Evolutionary conservation across 768 basidiomycete species (phyloP).

Genomic region (Trametes cingulata): DNA sequence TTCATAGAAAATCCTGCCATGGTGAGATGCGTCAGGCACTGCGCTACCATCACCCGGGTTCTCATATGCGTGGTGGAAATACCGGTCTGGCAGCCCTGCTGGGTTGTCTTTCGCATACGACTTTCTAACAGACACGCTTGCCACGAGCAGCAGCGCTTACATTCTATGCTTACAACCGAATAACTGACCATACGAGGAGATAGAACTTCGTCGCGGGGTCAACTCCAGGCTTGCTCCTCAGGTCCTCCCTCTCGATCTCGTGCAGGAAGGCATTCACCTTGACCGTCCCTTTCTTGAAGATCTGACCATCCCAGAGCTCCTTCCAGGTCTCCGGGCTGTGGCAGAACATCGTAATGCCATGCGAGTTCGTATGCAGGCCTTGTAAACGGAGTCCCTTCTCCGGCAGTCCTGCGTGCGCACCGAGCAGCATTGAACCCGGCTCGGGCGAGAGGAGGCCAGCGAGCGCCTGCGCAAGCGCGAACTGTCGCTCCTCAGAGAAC

Average conservation of each 20-base stretch:
- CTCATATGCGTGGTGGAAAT: too few relatives aligned
- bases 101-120: too few relatives aligned
- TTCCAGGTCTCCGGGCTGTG: conserved; percentile 39
- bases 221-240: neutral
- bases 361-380: neutral
- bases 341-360: conserved; percentile 29
- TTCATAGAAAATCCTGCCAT: too few relatives aligned
- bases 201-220: neutral
- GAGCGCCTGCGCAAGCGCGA: conserved; percentile 42
- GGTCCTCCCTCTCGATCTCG: conserved; percentile 1
- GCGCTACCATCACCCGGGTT: too few relatives aligned
- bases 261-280: conserved; percentile 26
- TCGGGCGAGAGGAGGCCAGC: conserved; percentile 43
- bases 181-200: conserved; percentile 16
- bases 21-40: too few relatives aligned
- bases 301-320: conserved; percentile 39
- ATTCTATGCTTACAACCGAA: conserved; percentile 13
- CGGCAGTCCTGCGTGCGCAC: conserved; percentile 37
- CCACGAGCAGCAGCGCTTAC: too few relatives aligned
- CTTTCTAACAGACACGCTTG: too few relatives aligned
- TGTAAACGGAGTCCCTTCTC: conserved; percentile 31
- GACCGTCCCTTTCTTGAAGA: conserved; percentile 37
- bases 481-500: conserved; percentile 44
- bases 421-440: conserved; percentile 49
- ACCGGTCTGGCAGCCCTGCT: too few relatives aligned